phyloP scores from a whole-genome alignment of 306 rosid genomes.

The Canavalia ensiformis region DNA sequence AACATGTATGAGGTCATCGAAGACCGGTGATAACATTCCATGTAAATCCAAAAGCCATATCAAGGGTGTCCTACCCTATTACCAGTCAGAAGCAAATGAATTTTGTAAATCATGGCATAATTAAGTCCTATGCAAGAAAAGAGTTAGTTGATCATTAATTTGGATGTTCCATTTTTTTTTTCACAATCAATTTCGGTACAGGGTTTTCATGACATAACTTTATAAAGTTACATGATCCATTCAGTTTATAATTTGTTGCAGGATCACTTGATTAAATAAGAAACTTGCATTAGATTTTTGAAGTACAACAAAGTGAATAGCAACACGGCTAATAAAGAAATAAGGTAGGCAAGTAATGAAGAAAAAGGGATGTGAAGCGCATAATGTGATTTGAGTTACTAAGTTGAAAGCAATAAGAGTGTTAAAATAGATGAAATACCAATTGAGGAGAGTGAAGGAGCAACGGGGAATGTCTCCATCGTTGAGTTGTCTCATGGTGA shows the following conservation, averaged over 20 bases:
- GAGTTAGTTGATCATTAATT: background rate
- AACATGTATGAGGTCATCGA: background rate
- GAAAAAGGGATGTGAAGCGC: too few species aligned
- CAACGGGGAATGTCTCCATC: conserved; percentile 68
- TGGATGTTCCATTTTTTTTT: background rate
- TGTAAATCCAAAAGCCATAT: conserved; percentile 9
- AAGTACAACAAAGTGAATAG: background rate
- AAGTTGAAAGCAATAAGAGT: too few species aligned
- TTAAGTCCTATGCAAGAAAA: background rate
- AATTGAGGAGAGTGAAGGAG: conserved; percentile 59
- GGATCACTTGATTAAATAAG: background rate
- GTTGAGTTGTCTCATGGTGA: conserved; percentile 59
- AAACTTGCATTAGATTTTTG: background rate
- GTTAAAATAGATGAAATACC: conserved; percentile 51
- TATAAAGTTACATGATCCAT: background rate
- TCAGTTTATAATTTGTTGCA: background rate
- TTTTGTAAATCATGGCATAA: background rate
- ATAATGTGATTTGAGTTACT: too few species aligned
- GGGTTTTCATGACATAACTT: background rate
- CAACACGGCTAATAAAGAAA: too few species aligned
- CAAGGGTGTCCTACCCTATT: background rate
- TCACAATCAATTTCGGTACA: background rate
- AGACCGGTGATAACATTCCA: background rate
- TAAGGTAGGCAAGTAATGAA: too few species aligned
- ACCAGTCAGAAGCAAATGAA: background rate